Base-by-base conservation (phyloP, 805 yeast genomes). In the Pichia gijzeniarum region DNA sequence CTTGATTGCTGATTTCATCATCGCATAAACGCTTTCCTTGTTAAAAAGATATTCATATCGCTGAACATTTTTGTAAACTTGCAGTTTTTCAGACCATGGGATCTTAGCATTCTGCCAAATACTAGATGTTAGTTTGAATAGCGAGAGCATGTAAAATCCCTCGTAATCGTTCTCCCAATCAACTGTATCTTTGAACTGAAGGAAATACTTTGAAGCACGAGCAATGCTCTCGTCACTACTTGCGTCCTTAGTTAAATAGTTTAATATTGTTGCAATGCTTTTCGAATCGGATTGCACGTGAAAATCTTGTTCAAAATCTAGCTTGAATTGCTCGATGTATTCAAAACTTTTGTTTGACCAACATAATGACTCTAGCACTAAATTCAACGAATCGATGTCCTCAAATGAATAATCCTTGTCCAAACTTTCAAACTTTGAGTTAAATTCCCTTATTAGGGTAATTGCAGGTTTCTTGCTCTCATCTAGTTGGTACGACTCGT, bases 51-150 rank as follows among this genome's bases (percentile, higher is more conserved):
- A 59, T 6, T 69, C 68, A 48, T 65, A 71, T n/a, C 59, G 57
- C 44, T 71, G 64, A 31, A 77, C 64, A 35, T 67, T 68, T 45
- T 68, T 64, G 47, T 74, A 74, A 31, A 67, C 59, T 19, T 63
- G 59, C 19, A 55, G 47, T 37, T 59, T 62, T 8, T 38, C 36
- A 8, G 41, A 19, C 35, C 56, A 39, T 17, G 53, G 52, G 30
- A 56, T 51, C 14, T 43, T 38, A 35, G 53, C 38, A 8, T 48
- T 40, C 35, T 51, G 46, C 45, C 58, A 54, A 41, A 59, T 55
- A 4, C 32, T 27, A 1, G 57, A 38, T 19, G 63, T 51, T 13
- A 63, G 36, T 27, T 53, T 54, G 40, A 63, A 62, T 17, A 65
- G 44, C 2, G 56, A 47, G 0, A 60, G 52, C 38, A 59, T 49